A percentile compares a stretch with the other conserved stretches of the same genome.
Conservation (phyloP, 805 yeast species). For the Candida germanica region DNA sequence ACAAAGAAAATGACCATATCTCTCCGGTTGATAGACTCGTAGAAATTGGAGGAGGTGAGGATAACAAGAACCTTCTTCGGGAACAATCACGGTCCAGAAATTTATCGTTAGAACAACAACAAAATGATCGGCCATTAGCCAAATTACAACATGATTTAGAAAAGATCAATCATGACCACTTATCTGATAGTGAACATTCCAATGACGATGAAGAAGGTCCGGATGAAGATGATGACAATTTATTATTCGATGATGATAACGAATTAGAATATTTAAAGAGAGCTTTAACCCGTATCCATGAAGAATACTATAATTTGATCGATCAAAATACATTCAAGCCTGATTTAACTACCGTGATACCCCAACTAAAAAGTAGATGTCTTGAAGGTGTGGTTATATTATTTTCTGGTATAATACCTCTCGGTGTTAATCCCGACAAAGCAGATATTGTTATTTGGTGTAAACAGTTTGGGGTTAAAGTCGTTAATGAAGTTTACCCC, state of each 20-base stretch:
- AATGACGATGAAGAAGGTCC: slow-evolving; percentile 12
- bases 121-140: slow-evolving; percentile 80
- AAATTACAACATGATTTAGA: slow-evolving; percentile 74
- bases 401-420: slow-evolving; percentile 86
- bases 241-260: slow-evolving; percentile 75
- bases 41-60: slow-evolving; percentile 50
- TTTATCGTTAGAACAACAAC: slow-evolving; percentile 73
- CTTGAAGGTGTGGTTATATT: slow-evolving; percentile 67
- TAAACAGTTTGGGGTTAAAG: slow-evolving; percentile 83
- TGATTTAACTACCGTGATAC: slow-evolving; percentile 69
- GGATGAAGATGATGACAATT: slow-evolving; percentile 41
- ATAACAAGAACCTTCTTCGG: slow-evolving; percentile 44
- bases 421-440: slow-evolving; percentile 65
- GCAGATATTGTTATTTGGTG: slow-evolving; percentile 95
- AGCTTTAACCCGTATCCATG: slow-evolving; percentile 64
- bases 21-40: slow-evolving; percentile 50
- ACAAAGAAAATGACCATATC: slow-evolving; percentile 3
- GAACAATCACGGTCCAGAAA: slow-evolving; percentile 63
- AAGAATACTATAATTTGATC: slow-evolving; percentile 55
- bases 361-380: slow-evolving; percentile 65
- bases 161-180: slow-evolving; percentile 33
- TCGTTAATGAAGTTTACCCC: slow-evolving; percentile 65
- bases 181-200: slow-evolving; percentile 22
- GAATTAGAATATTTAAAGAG: slow-evolving; percentile 65
- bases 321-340: slow-evolving; percentile 38